Evolutionary conservation across 2,329 filamentous ascomycete genomes (phyloP), one percentile per base, ranked within the genome.

Genomic region (Gremmenia infestans): DNA sequence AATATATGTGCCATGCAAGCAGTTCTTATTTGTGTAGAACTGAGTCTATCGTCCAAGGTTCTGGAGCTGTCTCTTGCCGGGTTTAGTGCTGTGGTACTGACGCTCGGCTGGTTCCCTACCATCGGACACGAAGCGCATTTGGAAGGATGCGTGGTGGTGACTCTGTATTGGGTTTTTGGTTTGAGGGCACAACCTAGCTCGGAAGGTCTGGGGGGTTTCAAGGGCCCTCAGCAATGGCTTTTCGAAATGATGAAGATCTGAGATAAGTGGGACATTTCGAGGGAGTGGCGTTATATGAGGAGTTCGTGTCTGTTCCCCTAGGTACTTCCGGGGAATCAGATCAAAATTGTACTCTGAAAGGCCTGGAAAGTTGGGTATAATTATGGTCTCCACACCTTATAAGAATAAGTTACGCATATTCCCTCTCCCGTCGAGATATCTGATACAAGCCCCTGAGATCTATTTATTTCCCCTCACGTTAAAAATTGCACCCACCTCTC

Each of bases 401-500:
- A 8, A 11, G 28, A 32, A 32, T 3, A 3, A 32, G 8, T 11
- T 32, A 32, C 28, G 28, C 28, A 8, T 11, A 32, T 3, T 8
- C 25, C 25, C 25, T 8, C 8, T 28, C 8, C 28, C 28, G 9
- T 32, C 28, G 39, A 40, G 14, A 40, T 40, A 14, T 40, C 6
- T 15, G 5, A 15, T 40, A 7, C 14, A n/a, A n/a, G 14, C 14
- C 17, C 15, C 39, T 17, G 5, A 2, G 11, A n/a, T n/a, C 8
- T n/a, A n/a, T n/a, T n/a, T n/a, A 40, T n/a, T 40, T 3, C 15
- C 8, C 14, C 2, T n/a, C 39, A 5, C 17, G 1, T 3, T 17
- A 40, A 14, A 3, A 40, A 40, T 8, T 19, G 15, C 14, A 63
- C 63, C 9, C 49, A 49, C 5, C n/a, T 48, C 19, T 8, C n/a